Evolutionary conservation across 352 stramenopile species (phyloP).

Genomic region (Elongisporangium undulatum): DNA sequence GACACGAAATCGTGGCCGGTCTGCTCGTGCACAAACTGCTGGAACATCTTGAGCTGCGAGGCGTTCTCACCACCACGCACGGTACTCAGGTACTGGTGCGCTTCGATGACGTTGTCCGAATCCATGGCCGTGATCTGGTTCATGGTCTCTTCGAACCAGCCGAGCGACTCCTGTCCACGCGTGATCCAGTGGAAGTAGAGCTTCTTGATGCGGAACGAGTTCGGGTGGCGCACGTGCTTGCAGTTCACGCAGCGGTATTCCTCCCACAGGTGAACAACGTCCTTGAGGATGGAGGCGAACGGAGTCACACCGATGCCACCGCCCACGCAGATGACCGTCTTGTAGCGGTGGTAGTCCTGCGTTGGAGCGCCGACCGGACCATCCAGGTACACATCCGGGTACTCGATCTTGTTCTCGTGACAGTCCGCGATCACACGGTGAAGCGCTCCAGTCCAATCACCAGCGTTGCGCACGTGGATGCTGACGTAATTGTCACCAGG

Average conservation of each 20-base stretch:
- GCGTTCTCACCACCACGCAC: slow-evolving; percentile 70
- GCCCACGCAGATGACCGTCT: slow-evolving; percentile 68
- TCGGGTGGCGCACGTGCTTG: slow-evolving; percentile 63
- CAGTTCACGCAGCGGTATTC: slow-evolving; percentile 73
- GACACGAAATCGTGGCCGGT: slow-evolving; percentile 79
- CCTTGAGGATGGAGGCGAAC: slow-evolving; percentile 77
- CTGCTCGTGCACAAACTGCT: slow-evolving; percentile 79
- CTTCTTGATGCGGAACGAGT: slow-evolving; percentile 75
- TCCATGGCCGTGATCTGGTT: slow-evolving; percentile 82
- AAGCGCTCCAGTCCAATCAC: slow-evolving; percentile 72
- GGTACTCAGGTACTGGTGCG: slow-evolving; percentile 82
- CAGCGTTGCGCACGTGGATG: slow-evolving; percentile 70
- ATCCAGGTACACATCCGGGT: slow-evolving; percentile 70
- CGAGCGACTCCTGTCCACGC: slow-evolving; percentile 68
- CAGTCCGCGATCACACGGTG: slow-evolving; percentile 54
- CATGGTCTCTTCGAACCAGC: slow-evolving; percentile 85
- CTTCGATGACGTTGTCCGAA: slow-evolving; percentile 71
- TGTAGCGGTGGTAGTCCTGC: slow-evolving; percentile 74
- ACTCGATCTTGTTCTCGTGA: slow-evolving; percentile 55
- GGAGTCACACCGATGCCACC: slow-evolving; percentile 81
- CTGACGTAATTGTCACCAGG: slow-evolving; percentile 80
- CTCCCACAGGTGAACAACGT: slow-evolving; percentile 72
- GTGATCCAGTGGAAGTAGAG: slow-evolving; percentile 89
- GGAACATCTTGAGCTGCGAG: slow-evolving; percentile 77
- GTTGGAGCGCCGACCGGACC: slow-evolving; percentile 68